phyloP scores from a whole-genome alignment of 2,329 filamentous ascomycete species.

The Lasiodiplodia sp. region DNA sequence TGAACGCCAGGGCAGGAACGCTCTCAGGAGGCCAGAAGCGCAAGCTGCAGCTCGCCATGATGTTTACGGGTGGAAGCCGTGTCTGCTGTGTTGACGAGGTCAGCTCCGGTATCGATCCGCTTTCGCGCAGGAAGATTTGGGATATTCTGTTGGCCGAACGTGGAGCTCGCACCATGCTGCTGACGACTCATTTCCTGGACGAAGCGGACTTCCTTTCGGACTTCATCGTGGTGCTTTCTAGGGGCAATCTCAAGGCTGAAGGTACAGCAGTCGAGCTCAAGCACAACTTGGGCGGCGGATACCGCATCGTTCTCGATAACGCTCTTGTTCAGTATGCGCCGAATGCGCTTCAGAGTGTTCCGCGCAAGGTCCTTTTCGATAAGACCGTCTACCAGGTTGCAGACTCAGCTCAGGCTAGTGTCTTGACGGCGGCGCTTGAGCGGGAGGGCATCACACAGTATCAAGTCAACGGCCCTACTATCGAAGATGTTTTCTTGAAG shows the following conservation, averaged over 20 bases:
- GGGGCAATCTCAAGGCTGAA: conserved; percentile 79
- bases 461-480: conserved; percentile 85
- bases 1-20: conserved; percentile 74
- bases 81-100: conserved; percentile 94
- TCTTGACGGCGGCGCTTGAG: conserved; percentile 75
- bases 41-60: conserved; percentile 92
- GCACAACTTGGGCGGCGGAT: conserved; percentile 80
- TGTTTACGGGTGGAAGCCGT: conserved; percentile 88
- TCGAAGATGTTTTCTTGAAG: conserved; percentile 91
- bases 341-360: conserved; percentile 23
- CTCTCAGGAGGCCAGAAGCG: conserved; percentile 91
- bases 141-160: conserved; percentile 88
- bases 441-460: conserved; percentile 74
- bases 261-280: conserved; percentile 89
- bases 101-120: conserved; percentile 84
- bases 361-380: conserved; percentile 66
- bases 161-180: conserved; percentile 79
- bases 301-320: conserved; percentile 66
- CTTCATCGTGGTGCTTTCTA: conserved; percentile 86
- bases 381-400: conserved; percentile 75
- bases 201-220: conserved; percentile 91
- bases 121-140: conserved; percentile 90
- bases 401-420: conserved; percentile 73
- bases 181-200: conserved; percentile 94
- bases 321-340: not conserved